Base-by-base conservation (phyloP, 495 filamentous ascomycete genomes). In the Aspergillus sclerotioniger region DNA sequence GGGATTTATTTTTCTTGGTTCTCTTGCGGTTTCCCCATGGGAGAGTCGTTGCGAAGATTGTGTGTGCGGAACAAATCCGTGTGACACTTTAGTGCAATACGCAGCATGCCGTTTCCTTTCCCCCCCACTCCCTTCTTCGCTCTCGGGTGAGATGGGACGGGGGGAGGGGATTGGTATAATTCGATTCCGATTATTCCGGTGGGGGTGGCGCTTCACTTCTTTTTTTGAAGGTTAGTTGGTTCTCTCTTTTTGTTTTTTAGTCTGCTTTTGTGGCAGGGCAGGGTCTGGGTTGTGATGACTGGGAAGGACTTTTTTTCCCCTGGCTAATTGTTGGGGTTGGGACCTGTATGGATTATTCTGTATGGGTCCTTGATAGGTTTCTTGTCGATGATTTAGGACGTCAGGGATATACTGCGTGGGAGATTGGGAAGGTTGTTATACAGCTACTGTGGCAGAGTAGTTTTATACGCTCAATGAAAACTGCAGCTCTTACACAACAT, bases 121-220 rank as follows among this genome's bases (percentile, higher is more conserved):
- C 35, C 71, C 67, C 45, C 29, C 56, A 53, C 59, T 66, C 58
- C 54, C 65, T 59, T 59, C 43, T 54, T 57, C 48, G 50, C 54
- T 72, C 73, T 64, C 70, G 57, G 67, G 71, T 54, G 55, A 46
- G 51, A 60, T 56, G 15, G 15, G 20, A 8, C 17, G 67, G 70
- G 53, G 52, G 56, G 53, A 49, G 59, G 67, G 68, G 73, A 67
- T 68, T 71, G 81, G 85, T 87, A 91, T 85, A 88, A 96, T 95
- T 95, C 91, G 89, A 97, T 96, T 96, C 92, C 90, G 90, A 93
- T 94, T 84, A 94, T 85, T 91, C 88, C 87, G 88, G 82, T 83
- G 86, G 82, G 90, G 88, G 82, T 81, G 88, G 82, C 82, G 84
- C 85, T 90, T 90, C 86, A 82, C 66, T 67, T 62, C 67, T 71